A percentile compares a stretch with the other conserved stretches of the same genome.
Conservation (phyloP, 2,329 filamentous ascomycete genomes). For the Aspergillus novofumigatus region DNA sequence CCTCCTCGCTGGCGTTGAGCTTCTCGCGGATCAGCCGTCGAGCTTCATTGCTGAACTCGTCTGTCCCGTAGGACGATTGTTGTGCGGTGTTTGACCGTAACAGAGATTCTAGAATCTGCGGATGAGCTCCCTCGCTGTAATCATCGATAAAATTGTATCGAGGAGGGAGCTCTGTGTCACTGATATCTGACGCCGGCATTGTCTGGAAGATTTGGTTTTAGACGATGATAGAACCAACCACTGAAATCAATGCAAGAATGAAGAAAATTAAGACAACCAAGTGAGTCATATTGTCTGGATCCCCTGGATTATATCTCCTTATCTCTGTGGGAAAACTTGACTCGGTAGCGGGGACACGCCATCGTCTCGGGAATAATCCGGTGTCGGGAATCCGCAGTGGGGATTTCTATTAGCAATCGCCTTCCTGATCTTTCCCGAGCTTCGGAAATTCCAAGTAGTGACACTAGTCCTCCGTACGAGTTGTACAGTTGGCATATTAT, state of each 20-base stretch:
- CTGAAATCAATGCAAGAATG: neutral
- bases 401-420: neutral
- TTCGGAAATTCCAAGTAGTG: neutral
- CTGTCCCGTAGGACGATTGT: constrained; percentile 47
- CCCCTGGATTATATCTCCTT: neutral
- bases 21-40: constrained; percentile 38
- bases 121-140: constrained; percentile 51
- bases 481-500: constrained; percentile 15
- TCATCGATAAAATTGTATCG: constrained; percentile 50
- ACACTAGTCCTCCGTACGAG: too few species aligned
- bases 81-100: constrained; percentile 44
- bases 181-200: constrained; percentile 2
- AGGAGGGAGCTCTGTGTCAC: constrained; percentile 14
- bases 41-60: constrained; percentile 43
- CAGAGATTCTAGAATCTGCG: constrained; percentile 46
- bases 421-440: neutral
- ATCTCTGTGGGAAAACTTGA: neutral
- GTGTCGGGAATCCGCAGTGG: neutral
- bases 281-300: neutral
- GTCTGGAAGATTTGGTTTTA: neutral
- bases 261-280: neutral
- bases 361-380: neutral
- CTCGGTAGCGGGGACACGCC: neutral
- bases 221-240: neutral
- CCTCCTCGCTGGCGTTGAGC: constrained; percentile 29